phyloP scores from a whole-genome alignment of 768 basidiomycete species.

The Tricholoma bakamatsutake region DNA sequence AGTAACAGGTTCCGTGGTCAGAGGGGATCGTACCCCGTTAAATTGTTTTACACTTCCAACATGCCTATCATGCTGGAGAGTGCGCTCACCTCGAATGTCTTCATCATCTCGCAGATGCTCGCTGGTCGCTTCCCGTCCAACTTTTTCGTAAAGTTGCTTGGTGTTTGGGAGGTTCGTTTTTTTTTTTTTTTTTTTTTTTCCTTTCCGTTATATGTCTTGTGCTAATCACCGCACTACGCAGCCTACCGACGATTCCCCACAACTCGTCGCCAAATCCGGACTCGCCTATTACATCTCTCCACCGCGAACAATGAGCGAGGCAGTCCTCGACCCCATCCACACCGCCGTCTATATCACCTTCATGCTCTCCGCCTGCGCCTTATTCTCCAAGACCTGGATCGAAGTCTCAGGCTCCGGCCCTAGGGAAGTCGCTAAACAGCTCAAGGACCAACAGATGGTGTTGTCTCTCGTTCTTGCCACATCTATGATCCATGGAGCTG shows the following conservation, averaged over 20 bases:
- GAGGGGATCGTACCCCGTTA: conserved; percentile 91
- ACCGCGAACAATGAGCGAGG: conserved; percentile 87
- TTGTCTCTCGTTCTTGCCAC: conserved; percentile 5
- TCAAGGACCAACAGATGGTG: conserved; percentile 98
- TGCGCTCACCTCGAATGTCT: conserved; percentile 89
- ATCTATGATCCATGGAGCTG: too few species aligned
- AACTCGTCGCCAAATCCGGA: conserved; percentile 84
- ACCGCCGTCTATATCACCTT: conserved; percentile 86
- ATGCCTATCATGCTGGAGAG: conserved; percentile 99
- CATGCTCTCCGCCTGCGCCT: conserved; percentile 89
- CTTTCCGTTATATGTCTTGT: not conserved
- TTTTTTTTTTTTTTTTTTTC: not conserved
- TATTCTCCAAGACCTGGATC: conserved; percentile 99
- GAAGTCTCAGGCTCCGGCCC: conserved; percentile 96
- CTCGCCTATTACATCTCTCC: conserved; percentile 98
- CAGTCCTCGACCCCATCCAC: conserved; percentile 90
- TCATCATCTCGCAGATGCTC: conserved; percentile 96
- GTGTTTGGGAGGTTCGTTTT: conserved; percentile 90
- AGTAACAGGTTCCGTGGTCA: conserved; percentile 96
- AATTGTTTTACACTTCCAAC: conserved; percentile 98
- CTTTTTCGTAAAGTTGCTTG: conserved; percentile 83
- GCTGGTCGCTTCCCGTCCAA: conserved; percentile 87
- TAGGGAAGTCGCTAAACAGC: conserved; percentile 92
- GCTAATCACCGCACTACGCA: conserved; percentile 23
- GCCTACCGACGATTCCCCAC: conserved; percentile 93